Evolutionary conservation across 2,329 filamentous ascomycete genomes (phyloP), one percentile per base, ranked within the genome.

Genomic region (Colletotrichum phormii): DNA sequence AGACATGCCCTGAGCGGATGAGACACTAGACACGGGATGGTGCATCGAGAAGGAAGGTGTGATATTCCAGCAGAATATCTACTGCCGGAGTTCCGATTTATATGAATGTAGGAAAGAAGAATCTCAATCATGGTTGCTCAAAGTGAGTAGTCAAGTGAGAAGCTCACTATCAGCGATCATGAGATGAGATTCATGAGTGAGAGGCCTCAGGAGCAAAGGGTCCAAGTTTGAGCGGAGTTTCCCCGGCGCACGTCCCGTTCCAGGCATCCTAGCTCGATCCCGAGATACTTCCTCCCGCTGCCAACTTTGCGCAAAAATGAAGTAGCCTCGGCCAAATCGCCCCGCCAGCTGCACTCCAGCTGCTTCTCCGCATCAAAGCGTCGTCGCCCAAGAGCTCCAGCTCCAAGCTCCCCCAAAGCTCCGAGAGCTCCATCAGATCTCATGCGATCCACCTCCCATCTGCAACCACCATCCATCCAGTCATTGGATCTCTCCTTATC

Each of bases 291-390:
- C 2, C 0, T 0, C 0, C 3, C 1, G 1, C 37, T 13, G 15
- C 1, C 3, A 35, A 11, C 6, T 13, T 51, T 6, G 15, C 5
- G 0, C 13, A 18, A 5, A n/a, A 0, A 3, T 4, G 3, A 66
- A 22, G 55, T 67, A 55, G 18, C 55, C 11, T 9, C 6, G 18
- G 22, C 24, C 29, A 37, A 55, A 29, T 13, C 46, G 6, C 57
- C 35, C 55, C 64, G 15, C 24, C 26, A 67, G 51, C 22, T 49
- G 37, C 35, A 68, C 61, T 53, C 51, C 55, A 67, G 64, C 29
- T 68, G n/a, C 13, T 33, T 42, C 64, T 53, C 65, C 66, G 42
- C 69, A 29, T 72, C 64, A n/a, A 59, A 69, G 69, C 70, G 60
- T 72, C 70, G 70, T 70, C 55, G 58, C 33, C 37, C 64, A 22